These are phyloP conservation scores for Phanerochaete carnosa DNA, from an alignment of 768 basidiomycete genomes.

Conservation along the genomic window DNA sequence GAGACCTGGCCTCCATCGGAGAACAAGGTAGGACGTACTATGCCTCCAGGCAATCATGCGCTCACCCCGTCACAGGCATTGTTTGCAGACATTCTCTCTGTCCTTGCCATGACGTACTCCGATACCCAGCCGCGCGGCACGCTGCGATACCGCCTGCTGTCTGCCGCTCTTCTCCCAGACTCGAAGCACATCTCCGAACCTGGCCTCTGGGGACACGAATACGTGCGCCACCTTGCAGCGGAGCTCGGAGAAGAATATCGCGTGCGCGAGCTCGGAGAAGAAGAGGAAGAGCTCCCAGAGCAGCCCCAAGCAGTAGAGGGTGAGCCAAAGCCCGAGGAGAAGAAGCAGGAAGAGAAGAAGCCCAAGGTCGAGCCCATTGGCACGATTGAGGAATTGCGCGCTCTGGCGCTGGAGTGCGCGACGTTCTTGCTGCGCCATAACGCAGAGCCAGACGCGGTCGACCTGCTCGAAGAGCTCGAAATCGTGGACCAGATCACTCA, in stretches of 20 bases:
- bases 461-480: conserved; percentile 91
- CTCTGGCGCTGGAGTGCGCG: conserved; percentile 80
- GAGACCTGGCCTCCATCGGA: conserved; percentile 77
- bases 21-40: conserved; percentile 53
- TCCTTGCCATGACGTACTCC: conserved; percentile 99
- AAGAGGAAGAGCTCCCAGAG: conserved; percentile 21
- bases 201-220: conserved; percentile 99
- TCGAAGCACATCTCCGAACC: conserved; percentile 77
- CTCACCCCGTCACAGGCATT: conserved; percentile 55
- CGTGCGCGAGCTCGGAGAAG: conserved; percentile 57
- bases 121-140: conserved; percentile 97
- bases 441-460: conserved; percentile 97
- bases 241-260: conserved; percentile 94
- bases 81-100: conserved; percentile 95
- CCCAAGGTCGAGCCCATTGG: conserved; percentile 41
- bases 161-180: conserved; percentile 62
- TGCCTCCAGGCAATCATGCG: background rate
- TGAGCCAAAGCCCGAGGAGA: conserved; percentile 12
- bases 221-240: conserved; percentile 93
- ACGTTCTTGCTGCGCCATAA: conserved; percentile 90
- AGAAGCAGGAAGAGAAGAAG: conserved; percentile 23
- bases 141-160: conserved; percentile 85
- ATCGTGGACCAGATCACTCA: conserved; percentile 74
- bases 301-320: background rate
- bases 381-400: conserved; percentile 70